Conservation (phyloP, 306 rosid genomes). For the Fragaria iinumae region DNA sequence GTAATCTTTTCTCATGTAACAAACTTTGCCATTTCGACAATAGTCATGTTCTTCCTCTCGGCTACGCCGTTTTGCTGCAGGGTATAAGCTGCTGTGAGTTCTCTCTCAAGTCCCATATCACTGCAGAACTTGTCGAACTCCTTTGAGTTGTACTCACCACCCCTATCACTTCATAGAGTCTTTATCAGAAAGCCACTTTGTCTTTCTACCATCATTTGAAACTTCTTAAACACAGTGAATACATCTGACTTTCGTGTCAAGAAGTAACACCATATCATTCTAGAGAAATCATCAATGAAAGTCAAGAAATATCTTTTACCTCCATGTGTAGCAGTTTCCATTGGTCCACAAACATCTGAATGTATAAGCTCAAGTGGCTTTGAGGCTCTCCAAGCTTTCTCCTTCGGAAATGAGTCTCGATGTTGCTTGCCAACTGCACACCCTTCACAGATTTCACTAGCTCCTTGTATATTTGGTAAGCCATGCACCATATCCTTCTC, state of each 20-base stretch:
- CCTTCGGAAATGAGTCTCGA: not conserved
- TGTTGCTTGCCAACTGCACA: not conserved
- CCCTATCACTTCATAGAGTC: constrained; percentile 3
- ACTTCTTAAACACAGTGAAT: not conserved
- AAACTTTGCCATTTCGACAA: not conserved
- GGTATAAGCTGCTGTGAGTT: constrained; percentile 3
- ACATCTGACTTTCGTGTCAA: not conserved
- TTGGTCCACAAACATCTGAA: not conserved
- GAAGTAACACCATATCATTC: not conserved
- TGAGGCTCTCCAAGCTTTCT: constrained; percentile 1
- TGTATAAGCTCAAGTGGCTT: not conserved
- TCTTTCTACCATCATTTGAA: not conserved
- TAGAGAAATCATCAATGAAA: not conserved
- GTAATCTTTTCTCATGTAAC: not conserved
- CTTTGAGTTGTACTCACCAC: not conserved
- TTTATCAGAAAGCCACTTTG: not conserved
- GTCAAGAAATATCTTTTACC: not conserved
- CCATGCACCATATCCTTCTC: not conserved
- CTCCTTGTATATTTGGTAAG: not conserved
- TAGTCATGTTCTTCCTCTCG: not conserved
- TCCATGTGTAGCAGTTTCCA: not conserved
- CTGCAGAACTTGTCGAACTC: not conserved
- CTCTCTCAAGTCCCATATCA: not conserved
- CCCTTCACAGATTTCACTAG: not conserved
- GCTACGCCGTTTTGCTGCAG: not conserved